Evolutionary conservation across 2,329 filamentous ascomycete genomes (phyloP).

Genomic region (Coniosporium tulheliwenetii): DNA sequence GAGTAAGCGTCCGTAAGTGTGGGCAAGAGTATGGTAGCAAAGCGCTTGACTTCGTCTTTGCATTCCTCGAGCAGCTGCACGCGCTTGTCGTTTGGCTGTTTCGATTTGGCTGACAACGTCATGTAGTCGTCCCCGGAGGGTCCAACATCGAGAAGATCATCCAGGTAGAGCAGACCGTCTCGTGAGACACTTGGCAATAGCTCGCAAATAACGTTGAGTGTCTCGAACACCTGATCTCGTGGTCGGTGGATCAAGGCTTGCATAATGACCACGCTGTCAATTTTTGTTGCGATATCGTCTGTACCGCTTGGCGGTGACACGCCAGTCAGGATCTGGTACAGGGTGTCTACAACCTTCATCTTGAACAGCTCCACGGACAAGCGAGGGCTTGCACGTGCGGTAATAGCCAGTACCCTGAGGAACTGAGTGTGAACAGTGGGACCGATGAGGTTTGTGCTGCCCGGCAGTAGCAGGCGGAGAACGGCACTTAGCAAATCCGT

Average conservation of each 20-base stretch:
- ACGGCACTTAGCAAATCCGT: constrained; percentile 74
- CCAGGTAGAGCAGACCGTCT: constrained; percentile 34
- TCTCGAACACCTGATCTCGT: constrained; percentile 91
- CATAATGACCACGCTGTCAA: constrained; percentile 97
- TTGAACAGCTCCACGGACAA: constrained; percentile 84
- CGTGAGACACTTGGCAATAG: constrained; percentile 62
- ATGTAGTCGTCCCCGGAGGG: constrained; percentile 30
- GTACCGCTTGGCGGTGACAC: constrained; percentile 75
- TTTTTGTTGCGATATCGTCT: constrained; percentile 66
- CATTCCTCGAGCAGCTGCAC: constrained; percentile 71
- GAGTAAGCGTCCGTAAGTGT: constrained; percentile 95
- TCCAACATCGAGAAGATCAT: constrained; percentile 32
- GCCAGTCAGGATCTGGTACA: constrained; percentile 93
- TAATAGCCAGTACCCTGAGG: constrained; percentile 77
- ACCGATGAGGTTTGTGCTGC: constrained; percentile 88
- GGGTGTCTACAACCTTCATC: constrained; percentile 90
- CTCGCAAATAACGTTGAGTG: constrained; percentile 93
- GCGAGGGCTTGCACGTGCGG: constrained; percentile 72
- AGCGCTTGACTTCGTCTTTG: constrained; percentile 74
- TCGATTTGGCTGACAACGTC: constrained; percentile 27
- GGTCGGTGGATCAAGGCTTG: constrained; percentile 92
- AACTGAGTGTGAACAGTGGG: constrained; percentile 94
- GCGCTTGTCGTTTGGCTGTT: constrained; percentile 60
- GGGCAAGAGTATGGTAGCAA: constrained; percentile 82
- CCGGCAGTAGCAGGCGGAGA: constrained; percentile 73